Base-by-base conservation (phyloP, 495 filamentous ascomycete genomes). In the Penicillium lagena region DNA sequence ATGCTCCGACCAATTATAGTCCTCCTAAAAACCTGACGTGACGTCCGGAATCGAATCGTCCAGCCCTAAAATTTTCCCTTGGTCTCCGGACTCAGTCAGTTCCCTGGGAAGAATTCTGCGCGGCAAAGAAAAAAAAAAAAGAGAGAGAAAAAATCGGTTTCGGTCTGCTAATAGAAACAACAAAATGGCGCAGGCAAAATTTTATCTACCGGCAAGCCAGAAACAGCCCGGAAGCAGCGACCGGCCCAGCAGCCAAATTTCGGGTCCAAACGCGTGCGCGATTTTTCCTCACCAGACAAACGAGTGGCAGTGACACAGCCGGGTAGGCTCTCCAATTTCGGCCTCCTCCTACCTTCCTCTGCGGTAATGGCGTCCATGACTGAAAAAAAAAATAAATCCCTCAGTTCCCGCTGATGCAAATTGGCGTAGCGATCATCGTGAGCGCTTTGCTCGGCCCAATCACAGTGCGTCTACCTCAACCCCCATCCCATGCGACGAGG, bases 361-460 rank as follows among this genome's bases (percentile, higher is more conserved):
- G 22, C 22, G 2, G 22, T 6, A 22, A 4, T 22, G 22, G 4
- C 22, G 4, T 22, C 22, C 4, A 22, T 22, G 22, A 22, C 22
- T 17, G 15, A 17, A 4, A 17, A 17, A 17, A 17, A 4, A 17
- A 17, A 17, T 17, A 50, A 55, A 50, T 59, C 52, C 31, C 52
- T 52, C 55, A 53, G 41, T 35, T 29, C 34, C 37, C n/a, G n/a
- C 22, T 6, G 22, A 22, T 22, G 22, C 22, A 22, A 22, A 22
- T 22, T 22, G 22, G 22, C 27, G 17, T 7, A 17, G 14, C 31
- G 46, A 50, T 46, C 38, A 33, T 52, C 47, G 14, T 55, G 57
- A 46, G 57, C 51, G 46, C 48, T 58, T 60, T 60, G 40, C 40
- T 15, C 13, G 9, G 28, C 46, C 57, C 57, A 58, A 60, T 60